These are phyloP conservation scores for Candida oleophila DNA, from an alignment of 805 yeast genomes.

Conservation along the genomic window DNA sequence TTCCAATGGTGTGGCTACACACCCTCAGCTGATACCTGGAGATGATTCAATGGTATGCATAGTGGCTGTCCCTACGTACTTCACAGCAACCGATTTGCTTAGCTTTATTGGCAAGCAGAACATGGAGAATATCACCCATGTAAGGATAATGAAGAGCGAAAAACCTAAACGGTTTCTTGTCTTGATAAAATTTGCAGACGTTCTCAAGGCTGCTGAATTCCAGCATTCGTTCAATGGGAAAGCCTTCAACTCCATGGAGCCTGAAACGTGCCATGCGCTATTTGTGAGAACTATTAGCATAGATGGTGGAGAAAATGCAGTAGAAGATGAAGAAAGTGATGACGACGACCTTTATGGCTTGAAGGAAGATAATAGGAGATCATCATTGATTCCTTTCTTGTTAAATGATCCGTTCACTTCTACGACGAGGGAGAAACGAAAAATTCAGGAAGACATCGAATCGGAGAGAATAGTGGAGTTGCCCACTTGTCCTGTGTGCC, in stretches of 20 bases:
- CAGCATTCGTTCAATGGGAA: constrained; percentile 67
- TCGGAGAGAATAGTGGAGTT: constrained; percentile 46
- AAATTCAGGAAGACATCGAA: constrained; percentile 1
- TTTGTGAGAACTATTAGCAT: constrained; percentile 61
- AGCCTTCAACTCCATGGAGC: constrained; percentile 82
- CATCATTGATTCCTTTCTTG: constrained; percentile 57
- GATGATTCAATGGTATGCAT: constrained; percentile 74
- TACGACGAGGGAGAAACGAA: constrained; percentile 3
- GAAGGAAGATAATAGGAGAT: background rate
- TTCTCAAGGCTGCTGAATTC: constrained; percentile 59
- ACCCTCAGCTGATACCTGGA: constrained; percentile 27
- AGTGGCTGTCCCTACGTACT: constrained; percentile 83
- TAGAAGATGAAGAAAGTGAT: constrained; percentile 13
- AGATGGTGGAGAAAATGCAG: constrained; percentile 10
- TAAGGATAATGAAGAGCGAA: constrained; percentile 67
- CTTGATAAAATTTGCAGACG: constrained; percentile 66
- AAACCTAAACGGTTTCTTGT: constrained; percentile 72
- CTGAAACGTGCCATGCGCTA: constrained; percentile 79
- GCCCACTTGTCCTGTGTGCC: constrained; percentile 91
- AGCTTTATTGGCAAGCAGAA: constrained; percentile 74
- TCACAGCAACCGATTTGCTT: constrained; percentile 78
- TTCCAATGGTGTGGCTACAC: background rate
- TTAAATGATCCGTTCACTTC: constrained; percentile 72
- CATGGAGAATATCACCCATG: constrained; percentile 59
- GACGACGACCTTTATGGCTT: constrained; percentile 1